Percentiles rank a stretch among this genome's conserved stretches.
Evolutionary conservation across 1,139 yeast genomes (phyloP).

Genomic region (Geotrichum europaeum): DNA sequence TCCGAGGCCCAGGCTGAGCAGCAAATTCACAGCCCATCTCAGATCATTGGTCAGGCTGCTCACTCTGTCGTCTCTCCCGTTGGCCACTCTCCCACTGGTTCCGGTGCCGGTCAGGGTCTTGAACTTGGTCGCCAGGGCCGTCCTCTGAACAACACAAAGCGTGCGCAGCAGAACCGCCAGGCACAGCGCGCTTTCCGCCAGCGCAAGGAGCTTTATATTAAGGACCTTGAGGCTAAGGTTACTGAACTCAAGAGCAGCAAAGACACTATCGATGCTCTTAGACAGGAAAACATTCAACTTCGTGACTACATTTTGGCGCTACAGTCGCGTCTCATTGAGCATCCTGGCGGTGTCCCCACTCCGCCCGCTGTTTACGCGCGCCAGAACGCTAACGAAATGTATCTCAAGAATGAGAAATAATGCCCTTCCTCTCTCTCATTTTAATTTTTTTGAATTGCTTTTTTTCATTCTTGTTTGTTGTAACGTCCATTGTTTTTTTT

Average conservation of each 20-base stretch:
- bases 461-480: slow-evolving; percentile 4
- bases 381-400: slow-evolving; percentile 16
- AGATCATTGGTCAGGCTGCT: slow-evolving; percentile 6
- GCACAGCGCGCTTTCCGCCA: slow-evolving; percentile 87
- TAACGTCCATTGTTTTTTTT: background rate
- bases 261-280: slow-evolving; percentile 56
- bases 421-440: background rate
- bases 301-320: slow-evolving; percentile 67
- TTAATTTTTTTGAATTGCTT: background rate
- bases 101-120: slow-evolving; percentile 1
- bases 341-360: slow-evolving; percentile 37
- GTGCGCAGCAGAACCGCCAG: slow-evolving; percentile 83
- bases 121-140: slow-evolving; percentile 37
- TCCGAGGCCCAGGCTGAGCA: slow-evolving; percentile 4
- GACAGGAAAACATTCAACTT: slow-evolving; percentile 63
- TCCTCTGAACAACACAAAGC: slow-evolving; percentile 57
- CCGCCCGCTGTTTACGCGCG: slow-evolving; percentile 41
- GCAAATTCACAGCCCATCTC: slow-evolving; percentile 6
- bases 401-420: slow-evolving; percentile 14
- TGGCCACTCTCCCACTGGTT: slow-evolving; percentile 1
- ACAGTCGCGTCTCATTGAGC: slow-evolving; percentile 59
- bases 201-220: slow-evolving; percentile 70
- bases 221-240: slow-evolving; percentile 68
- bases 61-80: slow-evolving; percentile 1
- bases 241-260: slow-evolving; percentile 53